phyloP scores from a whole-genome alignment of 2,329 filamentous ascomycete species.

The Stagonosporopsis rhizophila region DNA sequence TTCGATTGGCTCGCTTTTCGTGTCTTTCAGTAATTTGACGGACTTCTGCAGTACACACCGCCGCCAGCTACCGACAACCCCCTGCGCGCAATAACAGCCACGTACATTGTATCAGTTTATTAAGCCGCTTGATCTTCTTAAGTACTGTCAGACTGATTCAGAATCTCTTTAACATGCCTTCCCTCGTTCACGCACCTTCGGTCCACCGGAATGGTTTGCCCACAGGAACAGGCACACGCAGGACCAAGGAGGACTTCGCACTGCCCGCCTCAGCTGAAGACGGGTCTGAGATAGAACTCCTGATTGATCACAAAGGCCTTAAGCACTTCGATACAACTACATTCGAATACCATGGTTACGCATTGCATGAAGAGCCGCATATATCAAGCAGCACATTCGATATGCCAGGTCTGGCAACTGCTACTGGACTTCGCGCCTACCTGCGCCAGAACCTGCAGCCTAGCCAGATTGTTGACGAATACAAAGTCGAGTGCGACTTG shows the following conservation, averaged over 20 bases:
- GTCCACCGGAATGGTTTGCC: background rate
- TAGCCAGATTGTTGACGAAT: background rate
- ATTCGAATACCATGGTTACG: background rate
- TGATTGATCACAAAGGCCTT: constrained; percentile 1
- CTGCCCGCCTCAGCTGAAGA: background rate
- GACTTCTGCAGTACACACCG: background rate
- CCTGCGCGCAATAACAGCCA: background rate
- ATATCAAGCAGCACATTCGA: background rate
- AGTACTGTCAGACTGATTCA: background rate
- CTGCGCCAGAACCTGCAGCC: background rate
- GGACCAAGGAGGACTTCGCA: background rate
- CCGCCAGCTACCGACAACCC: background rate
- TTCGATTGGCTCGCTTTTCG: background rate
- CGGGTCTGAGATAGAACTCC: background rate
- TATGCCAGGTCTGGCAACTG: constrained; percentile 9
- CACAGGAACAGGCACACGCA: background rate
- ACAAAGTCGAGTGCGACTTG: background rate
- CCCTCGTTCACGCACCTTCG: background rate
- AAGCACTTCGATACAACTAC: background rate
- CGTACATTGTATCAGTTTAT: background rate
- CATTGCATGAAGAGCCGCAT: background rate
- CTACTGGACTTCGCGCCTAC: constrained; percentile 3
- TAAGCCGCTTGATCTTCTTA: background rate
- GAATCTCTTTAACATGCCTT: background rate
- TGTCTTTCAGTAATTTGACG: background rate